Conservation (phyloP, 169 alveolate species). For the Babesia ovata region DNA sequence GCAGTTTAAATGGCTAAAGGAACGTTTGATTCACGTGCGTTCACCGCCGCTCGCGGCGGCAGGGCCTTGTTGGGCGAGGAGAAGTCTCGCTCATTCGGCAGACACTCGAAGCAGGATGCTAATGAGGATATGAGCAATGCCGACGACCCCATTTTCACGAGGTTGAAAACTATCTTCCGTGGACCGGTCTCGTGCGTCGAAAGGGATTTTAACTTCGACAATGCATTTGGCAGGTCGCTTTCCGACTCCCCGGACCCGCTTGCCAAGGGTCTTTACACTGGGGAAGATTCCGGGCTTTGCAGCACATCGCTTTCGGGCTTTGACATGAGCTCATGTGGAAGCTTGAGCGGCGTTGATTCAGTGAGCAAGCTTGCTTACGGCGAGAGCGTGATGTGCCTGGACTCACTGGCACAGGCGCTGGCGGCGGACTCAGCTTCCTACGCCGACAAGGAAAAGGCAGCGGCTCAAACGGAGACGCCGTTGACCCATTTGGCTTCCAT, state of each 20-base stretch:
- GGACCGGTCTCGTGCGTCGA: slow-evolving; percentile 21
- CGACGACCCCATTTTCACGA: slow-evolving; percentile 32
- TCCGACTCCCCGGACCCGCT: slow-evolving; percentile 13
- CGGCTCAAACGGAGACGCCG: slow-evolving; percentile 38
- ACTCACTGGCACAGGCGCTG: slow-evolving; percentile 37
- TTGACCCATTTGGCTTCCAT: slow-evolving; percentile 51
- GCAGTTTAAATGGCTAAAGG: slow-evolving; percentile 20
- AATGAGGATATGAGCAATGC: background rate
- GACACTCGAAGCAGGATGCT: background rate
- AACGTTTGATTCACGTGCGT: slow-evolving; percentile 18
- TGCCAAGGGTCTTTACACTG: slow-evolving; percentile 15
- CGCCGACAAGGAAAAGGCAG: slow-evolving; percentile 22
- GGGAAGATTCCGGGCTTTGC: background rate
- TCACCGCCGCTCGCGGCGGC: slow-evolving; percentile 22
- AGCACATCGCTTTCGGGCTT: slow-evolving; percentile 18
- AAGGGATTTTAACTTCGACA: background rate
- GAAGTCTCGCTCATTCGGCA: slow-evolving; percentile 4
- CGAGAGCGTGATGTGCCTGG: slow-evolving; percentile 37
- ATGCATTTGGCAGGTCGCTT: background rate
- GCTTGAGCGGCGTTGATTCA: background rate
- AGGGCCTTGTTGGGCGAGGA: slow-evolving; percentile 6
- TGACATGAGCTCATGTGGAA: slow-evolving; percentile 10
- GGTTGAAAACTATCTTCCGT: slow-evolving; percentile 40
- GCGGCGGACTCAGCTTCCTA: slow-evolving; percentile 35
- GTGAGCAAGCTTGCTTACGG: slow-evolving; percentile 18